Evolutionary conservation across 768 basidiomycete species (phyloP).

Genomic region (Phallus indusiatus): DNA sequence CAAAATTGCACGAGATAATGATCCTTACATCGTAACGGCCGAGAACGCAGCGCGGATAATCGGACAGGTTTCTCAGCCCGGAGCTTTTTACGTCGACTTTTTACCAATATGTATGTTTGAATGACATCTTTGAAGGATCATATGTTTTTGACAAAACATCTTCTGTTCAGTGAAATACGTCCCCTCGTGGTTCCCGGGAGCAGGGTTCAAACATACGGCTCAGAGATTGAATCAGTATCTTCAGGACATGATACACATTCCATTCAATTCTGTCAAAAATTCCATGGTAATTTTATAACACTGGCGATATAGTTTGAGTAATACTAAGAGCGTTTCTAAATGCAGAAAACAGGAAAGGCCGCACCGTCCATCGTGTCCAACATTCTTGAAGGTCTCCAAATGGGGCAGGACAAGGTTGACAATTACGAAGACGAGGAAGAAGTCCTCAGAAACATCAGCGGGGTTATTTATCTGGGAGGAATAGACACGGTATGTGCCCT

Average conservation of each 20-base stretch:
- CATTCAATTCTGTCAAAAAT: constrained; percentile 13
- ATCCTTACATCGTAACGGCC: neutral
- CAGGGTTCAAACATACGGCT: constrained; percentile 17
- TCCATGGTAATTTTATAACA: neutral
- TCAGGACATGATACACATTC: constrained; percentile 14
- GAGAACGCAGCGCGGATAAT: neutral
- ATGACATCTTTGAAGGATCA: no score
- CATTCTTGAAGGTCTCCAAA: neutral
- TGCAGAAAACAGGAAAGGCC: neutral
- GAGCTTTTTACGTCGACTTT: constrained; percentile 4
- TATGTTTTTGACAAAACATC: neutral
- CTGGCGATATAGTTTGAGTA: neutral
- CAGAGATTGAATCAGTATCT: constrained; percentile 13
- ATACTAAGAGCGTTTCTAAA: neutral
- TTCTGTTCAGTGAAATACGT: constrained; percentile 13
- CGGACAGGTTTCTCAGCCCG: neutral
- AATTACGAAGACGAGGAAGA: neutral
- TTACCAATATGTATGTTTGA: neutral
- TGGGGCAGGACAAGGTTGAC: neutral
- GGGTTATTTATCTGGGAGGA: neutral
- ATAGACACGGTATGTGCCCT: neutral
- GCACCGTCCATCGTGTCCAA: neutral
- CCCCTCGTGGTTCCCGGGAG: constrained; percentile 19
- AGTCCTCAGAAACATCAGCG: neutral
- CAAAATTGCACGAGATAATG: neutral